A percentile compares a stretch with the other conserved stretches of the same genome.
Evolutionary conservation across 495 filamentous ascomycete species (phyloP).

Genomic region (Penicillium taxi): DNA sequence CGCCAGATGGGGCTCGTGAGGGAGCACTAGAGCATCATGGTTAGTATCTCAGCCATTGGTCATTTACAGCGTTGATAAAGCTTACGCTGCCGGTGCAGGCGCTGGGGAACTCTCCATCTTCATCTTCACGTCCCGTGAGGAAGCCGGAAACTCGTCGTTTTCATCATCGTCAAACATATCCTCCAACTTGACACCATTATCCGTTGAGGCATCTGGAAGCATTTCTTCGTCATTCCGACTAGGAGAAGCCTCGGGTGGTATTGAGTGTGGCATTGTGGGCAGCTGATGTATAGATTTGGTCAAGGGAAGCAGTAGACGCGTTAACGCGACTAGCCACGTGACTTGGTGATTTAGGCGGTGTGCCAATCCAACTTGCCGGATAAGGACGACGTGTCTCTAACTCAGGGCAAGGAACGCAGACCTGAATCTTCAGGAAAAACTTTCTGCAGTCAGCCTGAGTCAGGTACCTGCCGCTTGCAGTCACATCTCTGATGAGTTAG

Average conservation of each 20-base stretch:
- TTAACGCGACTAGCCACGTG: background rate
- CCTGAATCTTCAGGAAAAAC: too few relatives aligned
- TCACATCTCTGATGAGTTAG: too few relatives aligned
- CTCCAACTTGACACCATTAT: slow-evolving; percentile 58
- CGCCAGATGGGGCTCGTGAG: slow-evolving; percentile 30
- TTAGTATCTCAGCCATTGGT: background rate
- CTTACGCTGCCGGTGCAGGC: slow-evolving; percentile 37
- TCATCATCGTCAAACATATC: slow-evolving; percentile 73
- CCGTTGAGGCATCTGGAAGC: slow-evolving; percentile 33
- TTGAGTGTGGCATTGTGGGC: slow-evolving; percentile 46
- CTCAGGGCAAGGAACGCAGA: too few relatives aligned
- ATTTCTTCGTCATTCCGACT: slow-evolving; percentile 28
- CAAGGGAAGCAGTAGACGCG: background rate
- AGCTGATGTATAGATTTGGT: slow-evolving; percentile 1
- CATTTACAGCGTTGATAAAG: background rate
- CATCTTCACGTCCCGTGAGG: slow-evolving; percentile 39
- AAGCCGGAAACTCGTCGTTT: slow-evolving; percentile 68
- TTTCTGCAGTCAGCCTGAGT: background rate
- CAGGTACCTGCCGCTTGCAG: slow-evolving; percentile 11
- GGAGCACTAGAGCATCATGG: slow-evolving; percentile 9
- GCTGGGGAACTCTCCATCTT: slow-evolving; percentile 39
- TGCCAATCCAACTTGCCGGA: background rate
- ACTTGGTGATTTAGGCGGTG: background rate
- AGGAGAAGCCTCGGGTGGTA: slow-evolving; percentile 29
- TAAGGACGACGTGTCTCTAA: background rate